Conservation (phyloP, 305 asterid genomes). For the Petunia hybrid region DNA sequence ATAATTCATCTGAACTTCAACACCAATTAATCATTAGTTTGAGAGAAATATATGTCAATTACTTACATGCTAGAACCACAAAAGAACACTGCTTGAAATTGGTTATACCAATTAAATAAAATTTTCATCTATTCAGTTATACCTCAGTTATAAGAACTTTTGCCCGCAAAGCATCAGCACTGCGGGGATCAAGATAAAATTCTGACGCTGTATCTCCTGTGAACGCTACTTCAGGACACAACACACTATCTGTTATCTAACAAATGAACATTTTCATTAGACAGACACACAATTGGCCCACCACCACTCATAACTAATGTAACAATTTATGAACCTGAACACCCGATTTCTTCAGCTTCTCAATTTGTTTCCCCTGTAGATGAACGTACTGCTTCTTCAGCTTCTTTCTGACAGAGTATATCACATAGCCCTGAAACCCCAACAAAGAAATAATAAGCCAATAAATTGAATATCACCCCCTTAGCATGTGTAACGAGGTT, state of each 20-base stretch:
- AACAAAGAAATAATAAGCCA: not conserved
- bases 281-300: too few relatives aligned
- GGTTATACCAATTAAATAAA: not conserved
- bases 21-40: not conserved
- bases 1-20: not conserved
- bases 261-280: slow-evolving; percentile 34
- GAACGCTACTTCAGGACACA: slow-evolving; percentile 96
- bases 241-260: slow-evolving; percentile 88
- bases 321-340: slow-evolving; percentile 62
- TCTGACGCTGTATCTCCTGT: slow-evolving; percentile 94
- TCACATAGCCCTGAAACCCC: slow-evolving; percentile 79
- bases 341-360: slow-evolving; percentile 95
- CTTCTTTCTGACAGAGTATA: slow-evolving; percentile 90
- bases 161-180: slow-evolving; percentile 96
- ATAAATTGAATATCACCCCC: not conserved
- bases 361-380: slow-evolving; percentile 88
- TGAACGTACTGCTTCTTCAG: slow-evolving; percentile 88
- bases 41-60: not conserved
- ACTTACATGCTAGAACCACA: not conserved
- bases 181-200: slow-evolving; percentile 79
- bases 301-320: slow-evolving; percentile 7
- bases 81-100: slow-evolving; percentile 1
- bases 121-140: slow-evolving; percentile 27
- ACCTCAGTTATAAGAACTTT: slow-evolving; percentile 96
- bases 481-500: not conserved